These are phyloP conservation scores for Colletotrichum cuscutae DNA, from an alignment of 2,329 filamentous ascomycete genomes.

Conservation along the genomic window DNA sequence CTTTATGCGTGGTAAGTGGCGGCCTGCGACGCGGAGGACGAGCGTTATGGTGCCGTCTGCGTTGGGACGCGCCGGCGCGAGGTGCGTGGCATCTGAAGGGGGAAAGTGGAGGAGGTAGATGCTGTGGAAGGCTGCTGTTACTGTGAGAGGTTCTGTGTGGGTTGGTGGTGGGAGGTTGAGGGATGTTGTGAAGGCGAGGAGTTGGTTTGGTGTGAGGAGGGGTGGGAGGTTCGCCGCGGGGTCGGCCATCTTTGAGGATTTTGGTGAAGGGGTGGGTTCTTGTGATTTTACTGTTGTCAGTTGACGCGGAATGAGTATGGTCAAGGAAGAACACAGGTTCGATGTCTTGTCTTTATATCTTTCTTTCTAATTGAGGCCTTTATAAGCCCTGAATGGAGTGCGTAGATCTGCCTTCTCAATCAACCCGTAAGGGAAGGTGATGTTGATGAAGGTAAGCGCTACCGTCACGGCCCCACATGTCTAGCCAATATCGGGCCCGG, in stretches of 20 bases:
- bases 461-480: background rate
- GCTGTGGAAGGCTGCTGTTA: constrained; percentile 40
- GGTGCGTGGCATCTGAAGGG: background rate
- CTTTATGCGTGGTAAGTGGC: constrained; percentile 48
- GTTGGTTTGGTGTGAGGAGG: background rate
- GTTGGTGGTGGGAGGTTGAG: constrained; percentile 35
- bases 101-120: constrained; percentile 40
- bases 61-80: background rate
- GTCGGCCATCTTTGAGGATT: background rate
- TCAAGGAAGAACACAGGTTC: background rate
- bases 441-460: background rate
- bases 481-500: background rate
- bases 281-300: too few relatives aligned
- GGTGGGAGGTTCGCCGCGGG: constrained; percentile 10
- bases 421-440: background rate
- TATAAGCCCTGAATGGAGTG: background rate
- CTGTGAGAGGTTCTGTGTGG: constrained; percentile 32
- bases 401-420: background rate
- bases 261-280: background rate
- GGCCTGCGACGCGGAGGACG: constrained; percentile 48
- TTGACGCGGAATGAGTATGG: background rate
- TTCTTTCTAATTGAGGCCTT: background rate
- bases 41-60: constrained; percentile 22
- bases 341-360: background rate
- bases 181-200: constrained; percentile 34